Conservation (phyloP, 1,284 basidiomycete genomes). For the Chalciporus piperatoides region DNA sequence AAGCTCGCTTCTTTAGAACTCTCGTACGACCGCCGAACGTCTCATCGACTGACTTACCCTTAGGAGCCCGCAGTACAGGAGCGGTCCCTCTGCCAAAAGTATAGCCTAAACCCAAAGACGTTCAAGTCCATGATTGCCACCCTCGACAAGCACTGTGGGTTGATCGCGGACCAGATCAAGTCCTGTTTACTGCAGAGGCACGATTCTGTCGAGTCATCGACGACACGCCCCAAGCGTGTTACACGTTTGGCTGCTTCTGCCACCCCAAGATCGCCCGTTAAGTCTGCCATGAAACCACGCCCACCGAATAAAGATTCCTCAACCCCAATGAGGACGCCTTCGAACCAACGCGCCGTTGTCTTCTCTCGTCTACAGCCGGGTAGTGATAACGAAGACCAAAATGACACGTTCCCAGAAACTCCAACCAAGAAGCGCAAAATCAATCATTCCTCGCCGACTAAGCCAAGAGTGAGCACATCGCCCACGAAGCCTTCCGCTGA, state of each 20-base stretch:
- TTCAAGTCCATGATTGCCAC: constrained; percentile 23
- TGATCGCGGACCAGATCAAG: constrained; percentile 26
- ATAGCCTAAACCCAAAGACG: constrained; percentile 15
- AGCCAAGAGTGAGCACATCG: constrained; percentile 8
- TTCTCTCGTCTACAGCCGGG: constrained; percentile 8
- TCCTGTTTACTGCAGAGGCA: constrained; percentile 7
- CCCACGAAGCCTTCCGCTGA: constrained; percentile 9
- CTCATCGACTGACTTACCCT: background rate
- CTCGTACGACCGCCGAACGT: no score
- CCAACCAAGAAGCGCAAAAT: constrained; percentile 31
- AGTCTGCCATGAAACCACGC: constrained; percentile 13
- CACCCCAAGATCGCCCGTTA: constrained; percentile 22
- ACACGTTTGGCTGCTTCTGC: constrained; percentile 2
- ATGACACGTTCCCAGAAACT: constrained; percentile 19
- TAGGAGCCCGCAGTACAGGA: constrained; percentile 26
- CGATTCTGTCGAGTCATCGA: background rate
- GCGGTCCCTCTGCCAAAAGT: constrained; percentile 15
- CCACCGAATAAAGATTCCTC: background rate
- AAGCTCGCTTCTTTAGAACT: background rate
- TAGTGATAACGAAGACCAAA: background rate
- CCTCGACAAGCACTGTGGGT: constrained; percentile 28
- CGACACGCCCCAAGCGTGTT: background rate
- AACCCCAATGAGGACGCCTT: constrained; percentile 13
- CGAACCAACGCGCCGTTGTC: constrained; percentile 24
- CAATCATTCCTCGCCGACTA: constrained; percentile 11